phyloP scores from a whole-genome alignment of 768 basidiomycete species.

The Boletus tylopilopsis region DNA sequence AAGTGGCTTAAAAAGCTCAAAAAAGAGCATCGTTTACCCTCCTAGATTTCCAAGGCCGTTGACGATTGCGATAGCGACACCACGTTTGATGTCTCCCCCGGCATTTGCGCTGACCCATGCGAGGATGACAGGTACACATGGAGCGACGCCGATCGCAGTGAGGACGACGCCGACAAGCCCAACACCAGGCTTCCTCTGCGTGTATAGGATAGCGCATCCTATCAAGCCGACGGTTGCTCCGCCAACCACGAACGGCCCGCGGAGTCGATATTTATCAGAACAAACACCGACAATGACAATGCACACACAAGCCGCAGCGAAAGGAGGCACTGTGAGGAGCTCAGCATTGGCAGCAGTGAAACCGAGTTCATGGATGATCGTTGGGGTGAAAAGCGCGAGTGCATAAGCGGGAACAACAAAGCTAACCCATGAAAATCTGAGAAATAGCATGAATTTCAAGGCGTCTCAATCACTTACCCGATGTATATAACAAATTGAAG shows the following conservation, averaged over 20 bases:
- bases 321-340: slow-evolving; percentile 45
- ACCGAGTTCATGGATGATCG: slow-evolving; percentile 45
- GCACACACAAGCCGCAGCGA: slow-evolving; percentile 37
- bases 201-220: slow-evolving; percentile 47
- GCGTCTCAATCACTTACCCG: too few relatives aligned
- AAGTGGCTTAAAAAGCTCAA: not conserved
- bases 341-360: slow-evolving; percentile 48
- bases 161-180: slow-evolving; percentile 45
- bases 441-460: too few relatives aligned
- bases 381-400: slow-evolving; percentile 45
- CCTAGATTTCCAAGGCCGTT: slow-evolving; percentile 55
- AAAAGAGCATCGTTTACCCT: slow-evolving; percentile 34
- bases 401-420: slow-evolving; percentile 43
- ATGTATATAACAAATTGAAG: slow-evolving; percentile 34
- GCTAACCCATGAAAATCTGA: slow-evolving; percentile 20
- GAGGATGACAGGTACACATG: slow-evolving; percentile 40
- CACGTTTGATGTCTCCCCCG: slow-evolving; percentile 51
- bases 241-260: slow-evolving; percentile 48
- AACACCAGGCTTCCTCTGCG: slow-evolving; percentile 12
- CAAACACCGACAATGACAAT: slow-evolving; percentile 37
- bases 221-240: slow-evolving; percentile 38
- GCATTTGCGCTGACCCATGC: slow-evolving; percentile 54
- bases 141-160: slow-evolving; percentile 46
- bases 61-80: slow-evolving; percentile 47
- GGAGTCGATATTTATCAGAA: slow-evolving; percentile 39